These are phyloP conservation scores for Crithidia fasciculata DNA, from an alignment of 208 protist genomes.

Conservation along the genomic window DNA sequence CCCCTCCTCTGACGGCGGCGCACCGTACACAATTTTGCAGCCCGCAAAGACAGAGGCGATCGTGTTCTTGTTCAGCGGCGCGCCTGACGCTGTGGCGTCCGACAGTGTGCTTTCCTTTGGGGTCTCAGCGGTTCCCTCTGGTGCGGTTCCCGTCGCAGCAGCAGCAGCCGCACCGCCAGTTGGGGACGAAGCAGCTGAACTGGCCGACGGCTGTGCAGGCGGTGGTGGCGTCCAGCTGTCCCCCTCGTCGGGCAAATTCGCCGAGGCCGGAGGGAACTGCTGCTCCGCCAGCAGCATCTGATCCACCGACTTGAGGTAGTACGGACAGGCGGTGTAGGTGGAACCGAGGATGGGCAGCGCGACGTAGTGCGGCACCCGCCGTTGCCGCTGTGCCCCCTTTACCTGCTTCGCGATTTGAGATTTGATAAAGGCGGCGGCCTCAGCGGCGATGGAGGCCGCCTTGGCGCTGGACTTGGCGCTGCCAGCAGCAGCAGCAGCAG, in stretches of 20 bases:
- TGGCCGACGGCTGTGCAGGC: not conserved
- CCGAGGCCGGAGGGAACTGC: conserved; percentile 42
- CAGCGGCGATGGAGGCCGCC: conserved; percentile 19
- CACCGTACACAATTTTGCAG: conserved; percentile 30
- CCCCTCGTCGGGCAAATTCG: conserved; percentile 28
- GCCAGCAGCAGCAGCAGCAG: not conserved
- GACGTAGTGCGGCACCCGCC: conserved; percentile 34
- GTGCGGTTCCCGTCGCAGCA: not conserved
- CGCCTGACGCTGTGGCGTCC: not conserved
- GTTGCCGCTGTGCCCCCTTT: not conserved
- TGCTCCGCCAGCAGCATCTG: conserved; percentile 48
- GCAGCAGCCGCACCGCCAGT: not conserved
- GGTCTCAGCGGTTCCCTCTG: not conserved
- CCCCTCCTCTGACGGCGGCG: conserved; percentile 10
- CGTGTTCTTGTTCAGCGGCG: conserved; percentile 14
- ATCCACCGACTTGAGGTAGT: conserved; percentile 58
- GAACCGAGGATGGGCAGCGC: conserved; percentile 64
- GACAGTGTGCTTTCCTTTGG: not conserved
- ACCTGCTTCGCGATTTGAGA: conserved; percentile 25
- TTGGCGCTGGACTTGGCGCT: conserved; percentile 14
- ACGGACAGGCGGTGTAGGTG: conserved; percentile 46
- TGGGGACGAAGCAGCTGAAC: not conserved
- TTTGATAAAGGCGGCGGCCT: conserved; percentile 39
- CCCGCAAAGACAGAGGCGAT: conserved; percentile 39
- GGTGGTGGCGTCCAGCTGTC: conserved; percentile 23